These are phyloP conservation scores for Boletus tylopilopsis DNA, from an alignment of 768 basidiomycete species.

Conservation along the genomic window DNA sequence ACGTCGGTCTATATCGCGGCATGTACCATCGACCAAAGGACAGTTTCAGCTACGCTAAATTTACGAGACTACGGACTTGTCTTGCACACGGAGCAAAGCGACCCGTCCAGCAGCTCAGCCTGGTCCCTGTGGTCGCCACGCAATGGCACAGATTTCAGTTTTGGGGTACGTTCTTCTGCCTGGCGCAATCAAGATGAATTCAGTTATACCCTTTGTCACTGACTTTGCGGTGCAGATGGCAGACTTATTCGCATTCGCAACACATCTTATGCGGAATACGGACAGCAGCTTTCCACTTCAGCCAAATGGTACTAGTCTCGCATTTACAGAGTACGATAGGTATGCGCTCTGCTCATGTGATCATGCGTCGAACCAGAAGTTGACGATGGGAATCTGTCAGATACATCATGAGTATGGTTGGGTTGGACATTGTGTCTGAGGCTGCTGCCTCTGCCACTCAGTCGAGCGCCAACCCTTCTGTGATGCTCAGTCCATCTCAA, in stretches of 20 bases:
- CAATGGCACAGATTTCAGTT: neutral
- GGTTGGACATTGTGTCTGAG: neutral
- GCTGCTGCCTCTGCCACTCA: neutral
- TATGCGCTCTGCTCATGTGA: neutral
- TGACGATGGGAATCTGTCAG: neutral
- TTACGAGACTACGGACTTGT: neutral
- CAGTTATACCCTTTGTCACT: neutral
- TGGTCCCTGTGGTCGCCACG: neutral
- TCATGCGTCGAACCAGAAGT: neutral
- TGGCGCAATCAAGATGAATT: neutral
- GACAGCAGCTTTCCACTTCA: too few species aligned
- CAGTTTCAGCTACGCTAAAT: neutral
- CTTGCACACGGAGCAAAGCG: neutral
- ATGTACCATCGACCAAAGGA: neutral
- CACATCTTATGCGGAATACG: too few species aligned
- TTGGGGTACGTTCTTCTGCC: neutral
- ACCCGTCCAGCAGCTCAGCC: neutral
- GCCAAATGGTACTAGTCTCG: too few species aligned
- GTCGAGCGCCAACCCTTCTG: neutral
- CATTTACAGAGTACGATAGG: too few species aligned
- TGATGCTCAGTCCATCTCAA: neutral
- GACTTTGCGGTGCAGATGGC: neutral
- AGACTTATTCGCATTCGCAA: neutral
- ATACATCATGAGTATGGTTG: neutral
- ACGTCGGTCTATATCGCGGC: neutral